Evolutionary conservation across 768 basidiomycete species (phyloP), one percentile per base, ranked within the genome.

Genomic region (Amanita pallidorosea): DNA sequence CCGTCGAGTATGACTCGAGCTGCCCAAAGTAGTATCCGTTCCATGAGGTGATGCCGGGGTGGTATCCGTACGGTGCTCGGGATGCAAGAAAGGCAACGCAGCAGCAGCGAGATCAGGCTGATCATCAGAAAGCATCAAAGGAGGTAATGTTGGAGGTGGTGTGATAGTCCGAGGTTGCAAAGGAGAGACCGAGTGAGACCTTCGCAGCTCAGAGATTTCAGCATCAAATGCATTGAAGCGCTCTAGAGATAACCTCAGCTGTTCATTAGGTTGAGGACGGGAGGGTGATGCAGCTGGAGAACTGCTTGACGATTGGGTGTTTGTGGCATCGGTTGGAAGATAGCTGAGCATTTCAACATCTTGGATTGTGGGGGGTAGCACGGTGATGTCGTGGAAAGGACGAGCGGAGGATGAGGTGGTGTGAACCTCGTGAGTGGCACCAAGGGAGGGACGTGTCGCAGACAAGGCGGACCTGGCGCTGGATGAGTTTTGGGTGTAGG

Each of bases 201-300:
- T 67, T 23, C 75, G 70, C 54, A 79, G 60, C 17, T 69, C 69
- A 53, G 73, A 70, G 41, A 78, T 79, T 45, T 79, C 70, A 47
- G 67, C 68, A 57, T 81, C 76, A 53, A 80, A 79, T 25, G 70
- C 68, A 61, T 70, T 73, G 55, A 79, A 78, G 29, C 76, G 72
- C 31, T 76, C 75, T 20, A 80, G 53, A 0, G 76, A 72, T 13
- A 67, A 56, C 18, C 73, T 69, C 34, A 73, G 68, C 29, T 60
- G 56, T 13, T 76, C 72, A 34, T 70, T 65, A 38, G 63, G 23
- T 15, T 40, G 40, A 18, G 48, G 17, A 12, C 43, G 35, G 9
- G 51, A 18, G 11, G 56, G 45, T n/a, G 48, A 27, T 45, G 50
- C 38, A 15, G 45, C 17, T 25, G 54, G 54, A 13, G 54, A 41